A percentile compares a stretch with the other conserved stretches of the same genome.
These are phyloP conservation scores for Suillus alpinus DNA, from an alignment of 768 basidiomycete species.

Conservation along the genomic window DNA sequence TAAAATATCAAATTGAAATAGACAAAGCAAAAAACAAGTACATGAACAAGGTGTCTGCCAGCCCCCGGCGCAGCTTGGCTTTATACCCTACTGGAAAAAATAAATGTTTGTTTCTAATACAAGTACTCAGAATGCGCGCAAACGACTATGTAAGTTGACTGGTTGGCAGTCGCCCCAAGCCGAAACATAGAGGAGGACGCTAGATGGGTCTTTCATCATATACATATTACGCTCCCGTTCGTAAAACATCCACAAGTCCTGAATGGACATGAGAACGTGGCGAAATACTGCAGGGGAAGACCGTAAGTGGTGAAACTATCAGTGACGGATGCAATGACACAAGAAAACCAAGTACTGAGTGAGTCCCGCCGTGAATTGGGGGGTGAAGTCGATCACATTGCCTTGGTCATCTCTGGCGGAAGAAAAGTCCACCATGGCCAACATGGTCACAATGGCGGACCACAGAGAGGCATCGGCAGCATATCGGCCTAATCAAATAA, in stretches of 20 bases:
- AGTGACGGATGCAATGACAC: not conserved
- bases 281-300: constrained; percentile 1
- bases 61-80: no score
- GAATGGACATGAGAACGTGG: not conserved
- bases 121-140: no score
- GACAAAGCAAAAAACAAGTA: no score
- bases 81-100: no score
- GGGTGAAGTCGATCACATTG: constrained; percentile 1
- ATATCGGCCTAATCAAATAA: not conserved
- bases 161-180: no score
- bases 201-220: no score
- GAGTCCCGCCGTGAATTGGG: constrained; percentile 1
- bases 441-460: constrained; percentile 5
- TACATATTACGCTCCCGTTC: not conserved
- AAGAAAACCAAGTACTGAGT: not conserved
- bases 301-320: not conserved
- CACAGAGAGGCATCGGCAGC: constrained; percentile 2
- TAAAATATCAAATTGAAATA: no score
- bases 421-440: constrained; percentile 2
- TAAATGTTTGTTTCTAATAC: no score
- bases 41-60: no score
- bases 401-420: constrained; percentile 5
- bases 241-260: not conserved
- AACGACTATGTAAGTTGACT: no score
- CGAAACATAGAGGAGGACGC: no score